Evolutionary conservation across 1,284 basidiomycete species (phyloP), one percentile per base, ranked within the genome.

Genomic region (Cystobasidium slooffiae): DNA sequence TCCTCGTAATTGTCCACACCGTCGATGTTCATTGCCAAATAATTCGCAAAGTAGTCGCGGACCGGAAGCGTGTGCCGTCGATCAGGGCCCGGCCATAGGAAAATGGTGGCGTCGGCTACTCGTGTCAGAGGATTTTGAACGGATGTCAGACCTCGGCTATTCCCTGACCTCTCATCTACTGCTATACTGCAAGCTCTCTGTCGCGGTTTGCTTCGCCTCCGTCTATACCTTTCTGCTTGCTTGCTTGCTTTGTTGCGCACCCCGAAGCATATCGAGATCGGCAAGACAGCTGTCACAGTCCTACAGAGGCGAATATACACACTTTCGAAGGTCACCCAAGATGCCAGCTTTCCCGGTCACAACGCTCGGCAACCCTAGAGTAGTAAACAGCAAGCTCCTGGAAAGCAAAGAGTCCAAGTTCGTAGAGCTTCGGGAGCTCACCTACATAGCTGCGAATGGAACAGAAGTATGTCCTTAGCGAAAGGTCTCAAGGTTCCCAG

Each of bases 361-460:
- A 14, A 66, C 70, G 10, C 53, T 73, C 22, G 70, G 70, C 22
- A 6, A 24, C 10, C 70, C 70, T 41, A 59, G 49, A 20, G 52
- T 73, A 14, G 14, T 73, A 10, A 41, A 43, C 12, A 53, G 49
- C n/a, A 49, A 53, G 49, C 62, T 52, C 7, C 52, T 73, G 22
- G 37, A 46, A 10, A 37, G 51, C 24, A 53, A 49, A 20, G 63
- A 73, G 14, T 51, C 70, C n/a, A 73, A 73, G 43, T 73, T 73
- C 44, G 46, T 73, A 24, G 70, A 64, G 22, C 37, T 73, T 24
- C 47, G 44, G 14, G 62, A 65, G 46, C 37, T 73, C 9, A 65
- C 47, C 24, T 73, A 73, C 53, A 16, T 49, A 37, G 70, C 70
- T 10, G n/a, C 51, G 12, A 73, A 73, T 44, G 70, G 70, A 31